Conservation (phyloP, 2,329 filamentous ascomycete genomes). For the Decorospora gaudefroyi region DNA sequence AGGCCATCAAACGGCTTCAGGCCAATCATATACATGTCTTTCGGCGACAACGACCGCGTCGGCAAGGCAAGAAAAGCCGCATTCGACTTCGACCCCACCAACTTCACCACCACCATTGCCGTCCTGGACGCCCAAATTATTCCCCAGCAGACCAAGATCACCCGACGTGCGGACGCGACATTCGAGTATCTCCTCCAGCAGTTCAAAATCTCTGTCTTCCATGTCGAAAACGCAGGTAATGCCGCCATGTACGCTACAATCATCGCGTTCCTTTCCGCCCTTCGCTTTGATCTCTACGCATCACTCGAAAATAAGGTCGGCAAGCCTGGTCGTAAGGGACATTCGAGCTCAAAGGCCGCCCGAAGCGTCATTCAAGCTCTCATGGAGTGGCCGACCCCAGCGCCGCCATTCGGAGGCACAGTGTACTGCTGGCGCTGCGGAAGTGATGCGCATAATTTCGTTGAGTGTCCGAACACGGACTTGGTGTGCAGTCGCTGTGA, state of each 20-base stretch:
- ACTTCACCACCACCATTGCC: slow-evolving; percentile 17
- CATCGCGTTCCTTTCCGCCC: slow-evolving; percentile 15
- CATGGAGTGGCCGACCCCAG: slow-evolving; percentile 21
- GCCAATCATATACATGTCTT: slow-evolving; percentile 21
- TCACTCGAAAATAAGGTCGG: slow-evolving; percentile 4
- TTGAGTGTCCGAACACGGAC: slow-evolving; percentile 10
- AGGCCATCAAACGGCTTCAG: slow-evolving; percentile 9
- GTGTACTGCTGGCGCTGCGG: slow-evolving; percentile 18
- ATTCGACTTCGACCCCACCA: slow-evolving; percentile 17
- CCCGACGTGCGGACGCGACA: neutral
- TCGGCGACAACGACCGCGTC: slow-evolving; percentile 12
- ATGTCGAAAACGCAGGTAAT: slow-evolving; percentile 16
- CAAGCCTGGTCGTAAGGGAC: slow-evolving; percentile 15
- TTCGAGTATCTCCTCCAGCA: slow-evolving; percentile 12
- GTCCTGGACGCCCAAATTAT: slow-evolving; percentile 22
- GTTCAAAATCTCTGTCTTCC: slow-evolving; percentile 5
- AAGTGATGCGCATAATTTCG: slow-evolving; percentile 5
- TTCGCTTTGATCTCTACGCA: slow-evolving; percentile 15
- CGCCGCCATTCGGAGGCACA: slow-evolving; percentile 16
- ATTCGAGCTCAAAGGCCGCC: slow-evolving; percentile 15
- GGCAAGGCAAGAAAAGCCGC: slow-evolving; percentile 5
- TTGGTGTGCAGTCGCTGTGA: slow-evolving; percentile 14
- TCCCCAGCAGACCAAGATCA: slow-evolving; percentile 16
- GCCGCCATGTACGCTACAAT: slow-evolving; percentile 22
- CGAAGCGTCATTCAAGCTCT: slow-evolving; percentile 14